Conservation (phyloP, 1,284 basidiomycete species). For the Cryptococcus hybrid region DNA sequence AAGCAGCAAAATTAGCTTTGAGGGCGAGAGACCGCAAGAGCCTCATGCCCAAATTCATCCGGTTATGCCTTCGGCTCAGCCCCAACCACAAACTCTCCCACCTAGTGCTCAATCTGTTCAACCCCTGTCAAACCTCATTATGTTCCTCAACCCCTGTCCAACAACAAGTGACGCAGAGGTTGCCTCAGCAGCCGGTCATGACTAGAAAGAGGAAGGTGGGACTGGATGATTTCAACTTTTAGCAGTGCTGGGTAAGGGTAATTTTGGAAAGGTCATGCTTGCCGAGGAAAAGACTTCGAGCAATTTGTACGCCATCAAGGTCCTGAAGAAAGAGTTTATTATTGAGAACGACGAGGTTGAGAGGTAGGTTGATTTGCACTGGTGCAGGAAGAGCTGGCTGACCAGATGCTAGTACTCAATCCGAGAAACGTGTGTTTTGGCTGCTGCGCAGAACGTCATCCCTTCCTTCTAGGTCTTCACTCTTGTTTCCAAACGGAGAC, state of each 20-base stretch:
- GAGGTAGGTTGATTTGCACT: constrained; percentile 60
- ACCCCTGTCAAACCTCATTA: constrained; percentile 6
- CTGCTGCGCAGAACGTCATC: constrained; percentile 93
- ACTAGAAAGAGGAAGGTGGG: constrained; percentile 80
- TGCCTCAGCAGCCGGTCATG: constrained; percentile 13
- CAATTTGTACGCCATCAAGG: constrained; percentile 96
- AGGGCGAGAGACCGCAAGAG: not conserved
- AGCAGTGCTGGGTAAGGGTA: constrained; percentile 97
- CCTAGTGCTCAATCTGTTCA: constrained; percentile 10
- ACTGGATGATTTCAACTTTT: constrained; percentile 99
- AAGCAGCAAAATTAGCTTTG: not conserved
- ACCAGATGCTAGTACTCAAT: constrained; percentile 71
- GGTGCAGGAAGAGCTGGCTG: not conserved
- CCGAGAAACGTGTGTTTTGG: constrained; percentile 98
- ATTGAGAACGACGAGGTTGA: constrained; percentile 99
- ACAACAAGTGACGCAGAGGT: constrained; percentile 11
- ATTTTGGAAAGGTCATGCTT: constrained; percentile 99
- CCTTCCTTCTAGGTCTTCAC: constrained; percentile 93
- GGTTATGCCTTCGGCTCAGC: not conserved
- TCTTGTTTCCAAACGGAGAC: constrained; percentile 99
- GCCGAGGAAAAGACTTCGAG: constrained; percentile 95
- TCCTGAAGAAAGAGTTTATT: constrained; percentile 99
- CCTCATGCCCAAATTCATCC: not conserved
- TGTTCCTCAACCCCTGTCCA: constrained; percentile 10
- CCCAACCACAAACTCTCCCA: constrained; percentile 53